Base-by-base conservation (phyloP, 2,329 filamentous ascomycete species). In the Alternaria dauci region DNA sequence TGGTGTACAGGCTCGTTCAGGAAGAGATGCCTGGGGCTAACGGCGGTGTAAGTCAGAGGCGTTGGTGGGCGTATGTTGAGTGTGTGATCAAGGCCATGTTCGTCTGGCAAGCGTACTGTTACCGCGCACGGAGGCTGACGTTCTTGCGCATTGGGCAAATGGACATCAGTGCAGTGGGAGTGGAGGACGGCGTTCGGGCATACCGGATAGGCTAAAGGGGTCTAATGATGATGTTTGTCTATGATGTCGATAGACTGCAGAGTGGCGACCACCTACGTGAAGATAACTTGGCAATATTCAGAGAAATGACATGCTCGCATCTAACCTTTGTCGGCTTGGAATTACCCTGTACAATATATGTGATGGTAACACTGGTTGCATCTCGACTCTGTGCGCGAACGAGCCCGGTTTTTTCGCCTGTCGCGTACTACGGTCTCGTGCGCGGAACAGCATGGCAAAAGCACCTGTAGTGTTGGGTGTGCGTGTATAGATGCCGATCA, bases 91-190 rank as follows among this genome's bases (percentile, higher is more conserved):
- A 52, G 12, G 54, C 36, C 9, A 14, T 61, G 42, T 26, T 58
- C 23, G 39, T 52, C 0, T 52, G 53, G 28, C 52, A 59, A 38
- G 57, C 52, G 11, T 59, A 59, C 36, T 48, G 36, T 42, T 23
- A 25, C 7, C 43, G 43, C 5, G 51, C 20, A 23, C 48, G 42
- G 8, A 26, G 5, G 20, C 14, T 53, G 23, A 28, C 28, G 28
- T 47, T 28, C 26, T n/a, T 20, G 44, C 44, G 18, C 14, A 48
- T 34, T 14, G n/a, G 18, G 20, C 46, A 48, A 16, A 23, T 48
- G 2, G 25, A 16, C 30, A 34, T 25, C 8, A 23, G 20, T 36
- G 32, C 46, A 25, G 20, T 20, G 34, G 20, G 30, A 28, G 23
- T 23, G 6, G 46, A 48, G 28, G 30, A 34, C 3, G 46, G 30